These are phyloP conservation scores for Pachysandra terminalis DNA, from an alignment of 164 flowering plant genomes.

Conservation along the genomic window DNA sequence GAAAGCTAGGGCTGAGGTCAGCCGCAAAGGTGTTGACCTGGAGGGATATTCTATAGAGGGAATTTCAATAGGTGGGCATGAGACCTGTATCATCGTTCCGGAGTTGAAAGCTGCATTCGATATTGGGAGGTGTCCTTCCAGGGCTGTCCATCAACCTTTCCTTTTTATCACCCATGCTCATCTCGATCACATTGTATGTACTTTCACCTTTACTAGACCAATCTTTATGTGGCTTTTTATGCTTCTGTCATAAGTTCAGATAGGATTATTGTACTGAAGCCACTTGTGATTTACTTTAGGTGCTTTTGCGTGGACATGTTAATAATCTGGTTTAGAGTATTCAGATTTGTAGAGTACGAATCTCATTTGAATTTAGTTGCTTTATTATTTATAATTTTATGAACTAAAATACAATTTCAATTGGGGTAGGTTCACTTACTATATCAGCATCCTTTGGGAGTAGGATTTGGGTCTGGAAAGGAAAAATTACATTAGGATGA, in stretches of 20 bases:
- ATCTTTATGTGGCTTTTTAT: no score
- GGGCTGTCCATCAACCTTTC: constrained; percentile 33
- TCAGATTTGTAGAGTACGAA: no score
- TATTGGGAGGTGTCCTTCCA: constrained; percentile 73
- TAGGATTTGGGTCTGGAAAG: not conserved
- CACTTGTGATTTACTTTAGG: not conserved
- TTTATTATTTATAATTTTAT: no score
- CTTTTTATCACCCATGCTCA: constrained; percentile 94
- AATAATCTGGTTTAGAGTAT: not conserved
- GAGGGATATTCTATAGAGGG: constrained; percentile 81
- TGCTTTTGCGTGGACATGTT: not conserved
- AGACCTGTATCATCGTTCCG: constrained; percentile 84
- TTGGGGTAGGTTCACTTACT: not conserved
- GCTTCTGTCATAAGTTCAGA: not conserved
- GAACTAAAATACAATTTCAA: not conserved
- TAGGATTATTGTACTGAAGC: not conserved
- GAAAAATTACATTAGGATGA: not conserved
- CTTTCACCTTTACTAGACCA: not conserved
- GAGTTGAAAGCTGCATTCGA: constrained; percentile 83
- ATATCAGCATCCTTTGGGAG: not conserved
- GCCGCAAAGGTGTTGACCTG: constrained; percentile 57
- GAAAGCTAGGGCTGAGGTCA: constrained; percentile 73
- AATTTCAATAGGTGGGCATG: constrained; percentile 81
- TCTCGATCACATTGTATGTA: constrained; percentile 94
- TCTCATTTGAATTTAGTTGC: no score